Evolutionary conservation across 129 eudicot genomes (phyloP), one percentile per base, ranked within the genome.

Genomic region (Lactuca saligna): DNA sequence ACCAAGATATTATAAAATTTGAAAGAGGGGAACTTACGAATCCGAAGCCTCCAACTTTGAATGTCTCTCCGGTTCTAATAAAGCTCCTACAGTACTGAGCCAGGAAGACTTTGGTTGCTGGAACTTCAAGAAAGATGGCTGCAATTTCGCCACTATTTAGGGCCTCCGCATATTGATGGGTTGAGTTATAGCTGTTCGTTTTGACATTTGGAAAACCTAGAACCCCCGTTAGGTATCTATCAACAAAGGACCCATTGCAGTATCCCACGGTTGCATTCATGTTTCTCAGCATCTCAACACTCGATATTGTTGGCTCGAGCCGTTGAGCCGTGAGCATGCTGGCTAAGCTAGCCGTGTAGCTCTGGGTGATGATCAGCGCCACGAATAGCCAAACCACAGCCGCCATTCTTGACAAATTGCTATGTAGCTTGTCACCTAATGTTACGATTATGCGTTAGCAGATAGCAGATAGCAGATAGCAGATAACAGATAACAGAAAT

Each of bases 271-370:
- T 46, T 8, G 72, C 79, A 11, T 82, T 77, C 65, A 25, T 82
- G 31, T 35, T 70, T 71, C 65, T 76, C 1, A 87, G 83, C 38
- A 46, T 58, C 72, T 79, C 83, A n/a, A 84, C 64, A 10, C 70
- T 71, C 1, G 78, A 17, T 31, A 81, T 64, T 1, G 41, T 25
- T 10, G 95, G 87, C 66, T 76, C 81, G 8, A 87, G 82, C 63
- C 75, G 61, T 57, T 79, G 63, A 65, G 80, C 83, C 17, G 95
- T 87, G 65, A 87, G 87, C 87, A 87, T 75, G 59, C 85, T 78
- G 3, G 87, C 65, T 55, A 87, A 77, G 79, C 87, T 84, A 7
- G 95, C 95, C 32, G 95, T 87, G 57, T 87, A 87, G 69, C 87
- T 87, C 39, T 76, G 83, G 3, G 85, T 84, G 50, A 84, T 65